A percentile compares a stretch with the other conserved stretches of the same genome.
phyloP scores from a whole-genome alignment of 2,329 filamentous ascomycete genomes.

The Colletotrichum siamense region DNA sequence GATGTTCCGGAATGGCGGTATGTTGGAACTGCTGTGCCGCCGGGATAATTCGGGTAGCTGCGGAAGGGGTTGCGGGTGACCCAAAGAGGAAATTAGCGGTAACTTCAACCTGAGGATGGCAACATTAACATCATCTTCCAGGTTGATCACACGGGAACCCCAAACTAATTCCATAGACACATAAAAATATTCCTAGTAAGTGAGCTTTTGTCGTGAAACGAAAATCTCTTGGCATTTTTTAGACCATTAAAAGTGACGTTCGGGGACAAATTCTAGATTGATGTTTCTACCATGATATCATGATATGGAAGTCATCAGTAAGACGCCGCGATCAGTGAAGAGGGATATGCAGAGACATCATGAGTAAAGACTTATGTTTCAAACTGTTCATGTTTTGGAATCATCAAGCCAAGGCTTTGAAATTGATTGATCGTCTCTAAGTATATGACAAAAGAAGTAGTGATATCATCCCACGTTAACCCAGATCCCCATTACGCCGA shows the following conservation, averaged over 20 bases:
- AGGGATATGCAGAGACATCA: accelerated
- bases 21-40: not conserved
- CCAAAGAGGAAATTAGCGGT: not conserved
- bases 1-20: not conserved
- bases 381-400: not conserved
- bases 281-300: not conserved
- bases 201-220: not conserved
- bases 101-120: not conserved
- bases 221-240: not conserved
- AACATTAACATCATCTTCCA: not conserved
- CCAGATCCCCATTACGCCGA: not conserved
- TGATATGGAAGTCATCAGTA: not conserved
- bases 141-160: accelerated
- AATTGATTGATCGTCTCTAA: not conserved
- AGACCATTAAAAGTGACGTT: not conserved
- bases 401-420: not conserved
- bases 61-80: not conserved
- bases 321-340: not conserved
- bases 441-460: not conserved
- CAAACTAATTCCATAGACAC: not conserved
- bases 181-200: not conserved
- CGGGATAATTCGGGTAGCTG: not conserved
- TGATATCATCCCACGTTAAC: not conserved
- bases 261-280: not conserved
- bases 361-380: accelerated